Conservation (phyloP, 768 basidiomycete species). For the Boletales sp. region DNA sequence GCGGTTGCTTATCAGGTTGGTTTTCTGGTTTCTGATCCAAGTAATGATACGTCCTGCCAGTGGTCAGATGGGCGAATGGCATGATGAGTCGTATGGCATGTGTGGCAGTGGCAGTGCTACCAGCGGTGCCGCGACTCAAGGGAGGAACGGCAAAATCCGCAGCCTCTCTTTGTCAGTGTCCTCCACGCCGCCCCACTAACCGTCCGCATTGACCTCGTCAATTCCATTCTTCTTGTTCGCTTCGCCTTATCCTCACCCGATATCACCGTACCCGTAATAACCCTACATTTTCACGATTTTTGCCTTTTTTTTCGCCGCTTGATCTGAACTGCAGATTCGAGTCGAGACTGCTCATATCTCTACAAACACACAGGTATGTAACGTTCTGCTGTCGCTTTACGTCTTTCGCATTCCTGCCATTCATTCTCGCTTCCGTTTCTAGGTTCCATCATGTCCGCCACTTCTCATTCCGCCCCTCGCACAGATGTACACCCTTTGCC, state of each 20-base stretch:
- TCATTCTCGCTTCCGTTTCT: slow-evolving; percentile 2
- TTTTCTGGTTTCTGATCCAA: slow-evolving; percentile 53
- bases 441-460: slow-evolving; percentile 45
- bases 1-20: slow-evolving; percentile 35
- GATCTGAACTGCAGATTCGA: slow-evolving; percentile 23
- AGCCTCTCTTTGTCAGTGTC: slow-evolving; percentile 26
- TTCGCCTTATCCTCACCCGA: slow-evolving; percentile 14
- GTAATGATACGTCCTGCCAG: slow-evolving; percentile 66
- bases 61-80: slow-evolving; percentile 49
- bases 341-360: slow-evolving; percentile 26
- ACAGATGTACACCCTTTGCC: slow-evolving; percentile 32
- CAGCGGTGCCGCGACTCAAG: slow-evolving; percentile 24
- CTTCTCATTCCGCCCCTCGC: slow-evolving; percentile 33
- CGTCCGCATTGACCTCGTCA: slow-evolving; percentile 8
- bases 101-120: slow-evolving; percentile 13
- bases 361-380: slow-evolving; percentile 33
- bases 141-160: slow-evolving; percentile 27
- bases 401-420: slow-evolving; percentile 19
- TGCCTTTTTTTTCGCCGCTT: slow-evolving; percentile 18
- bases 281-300: slow-evolving; percentile 18
- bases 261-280: slow-evolving; percentile 5
- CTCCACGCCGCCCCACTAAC: slow-evolving; percentile 20
- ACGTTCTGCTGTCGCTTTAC: slow-evolving; percentile 16
- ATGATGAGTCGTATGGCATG: background rate
- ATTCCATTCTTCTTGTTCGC: background rate